Percentiles rank a stretch among this genome's conserved stretches.
Evolutionary conservation across 176 grass and related monocot genomes (phyloP).

Genomic region (Phoenix roebelenii): DNA sequence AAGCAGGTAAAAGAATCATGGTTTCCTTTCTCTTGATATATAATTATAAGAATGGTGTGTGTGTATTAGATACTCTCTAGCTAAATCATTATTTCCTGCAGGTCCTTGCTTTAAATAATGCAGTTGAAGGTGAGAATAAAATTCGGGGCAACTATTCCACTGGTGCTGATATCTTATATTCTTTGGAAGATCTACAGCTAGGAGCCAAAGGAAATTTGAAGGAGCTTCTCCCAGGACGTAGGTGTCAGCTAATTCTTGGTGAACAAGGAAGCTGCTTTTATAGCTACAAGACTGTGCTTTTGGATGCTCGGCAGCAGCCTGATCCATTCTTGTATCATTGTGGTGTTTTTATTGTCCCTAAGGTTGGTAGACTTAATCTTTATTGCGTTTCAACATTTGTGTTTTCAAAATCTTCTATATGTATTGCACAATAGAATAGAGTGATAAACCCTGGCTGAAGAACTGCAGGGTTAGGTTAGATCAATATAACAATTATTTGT

Average conservation of each 20-base stretch:
- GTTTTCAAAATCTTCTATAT: neutral
- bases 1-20: conserved; percentile 45
- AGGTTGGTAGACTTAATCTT: conserved; percentile 37
- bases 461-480: no score
- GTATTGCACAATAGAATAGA: no score
- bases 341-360: conserved; percentile 89
- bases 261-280: conserved; percentile 64
- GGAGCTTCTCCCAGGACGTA: conserved; percentile 57
- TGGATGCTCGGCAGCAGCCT: conserved; percentile 59
- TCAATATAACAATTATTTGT: no score
- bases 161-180: conserved; percentile 49
- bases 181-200: conserved; percentile 78
- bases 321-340: conserved; percentile 64
- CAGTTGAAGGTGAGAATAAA: conserved; percentile 59
- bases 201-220: conserved; percentile 72
- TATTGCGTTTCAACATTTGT: neutral
- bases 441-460: no score
- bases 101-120: conserved; percentile 59
- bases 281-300: conserved; percentile 65
- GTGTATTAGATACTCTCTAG: neutral
- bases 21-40: conserved; percentile 7
- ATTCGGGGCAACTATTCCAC: conserved; percentile 51
- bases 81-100: conserved; percentile 20
- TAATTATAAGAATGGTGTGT: neutral
- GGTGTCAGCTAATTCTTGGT: conserved; percentile 74